phyloP scores from a whole-genome alignment of 805 yeast genomes.

The Spathaspora gorwiae region DNA sequence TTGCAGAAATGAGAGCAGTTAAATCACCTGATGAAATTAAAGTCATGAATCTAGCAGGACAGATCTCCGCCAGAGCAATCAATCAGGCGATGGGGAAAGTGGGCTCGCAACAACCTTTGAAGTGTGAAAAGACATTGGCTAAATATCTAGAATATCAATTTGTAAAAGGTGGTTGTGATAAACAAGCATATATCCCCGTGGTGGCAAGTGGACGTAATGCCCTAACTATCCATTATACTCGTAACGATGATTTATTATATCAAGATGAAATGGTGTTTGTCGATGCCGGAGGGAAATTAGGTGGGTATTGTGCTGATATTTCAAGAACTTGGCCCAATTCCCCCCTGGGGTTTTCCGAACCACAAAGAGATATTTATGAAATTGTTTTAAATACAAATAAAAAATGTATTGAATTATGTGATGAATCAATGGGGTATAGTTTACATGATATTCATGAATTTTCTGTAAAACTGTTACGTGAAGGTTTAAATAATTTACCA shows the following conservation, averaged over 20 bases:
- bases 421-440: slow-evolving; percentile 46
- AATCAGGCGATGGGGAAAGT: slow-evolving; percentile 72
- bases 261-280: slow-evolving; percentile 82
- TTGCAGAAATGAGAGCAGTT: slow-evolving; percentile 54
- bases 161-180: slow-evolving; percentile 82
- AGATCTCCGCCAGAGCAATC: slow-evolving; percentile 76
- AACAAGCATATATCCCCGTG: slow-evolving; percentile 89
- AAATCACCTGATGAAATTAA: slow-evolving; percentile 75
- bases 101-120: slow-evolving; percentile 41
- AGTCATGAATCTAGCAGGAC: slow-evolving; percentile 79
- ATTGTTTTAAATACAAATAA: slow-evolving; percentile 84
- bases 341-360: slow-evolving; percentile 61
- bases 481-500: slow-evolving; percentile 60
- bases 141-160: slow-evolving; percentile 80
- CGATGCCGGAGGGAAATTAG: slow-evolving; percentile 91
- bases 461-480: slow-evolving; percentile 55
- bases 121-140: slow-evolving; percentile 72
- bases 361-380: slow-evolving; percentile 83
- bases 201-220: slow-evolving; percentile 94
- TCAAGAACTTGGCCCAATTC: slow-evolving; percentile 94
- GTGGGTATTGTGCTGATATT: slow-evolving; percentile 94
- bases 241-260: slow-evolving; percentile 79
- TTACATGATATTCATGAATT: slow-evolving; percentile 71
- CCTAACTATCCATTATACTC: slow-evolving; percentile 85
- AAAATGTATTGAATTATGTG: slow-evolving; percentile 68